phyloP scores from a whole-genome alignment of 805 yeast species.

The Ascoidea rubescens region DNA sequence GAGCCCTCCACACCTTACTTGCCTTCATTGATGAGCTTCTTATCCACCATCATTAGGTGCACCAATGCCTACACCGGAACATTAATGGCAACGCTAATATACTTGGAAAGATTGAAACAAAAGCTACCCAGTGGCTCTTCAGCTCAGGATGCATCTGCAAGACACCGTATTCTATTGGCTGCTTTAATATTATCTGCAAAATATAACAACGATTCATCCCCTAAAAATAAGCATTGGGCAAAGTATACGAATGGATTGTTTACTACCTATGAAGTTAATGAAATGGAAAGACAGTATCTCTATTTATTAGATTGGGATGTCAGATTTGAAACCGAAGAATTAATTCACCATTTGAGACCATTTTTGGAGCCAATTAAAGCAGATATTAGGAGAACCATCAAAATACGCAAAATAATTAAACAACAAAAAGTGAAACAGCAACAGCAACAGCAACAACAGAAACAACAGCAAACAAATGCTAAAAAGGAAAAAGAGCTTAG shows the following conservation, averaged over 20 bases:
- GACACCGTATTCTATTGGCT: conserved; percentile 86
- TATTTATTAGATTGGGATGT: conserved; percentile 79
- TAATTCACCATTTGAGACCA: conserved; percentile 54
- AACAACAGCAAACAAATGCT: background rate
- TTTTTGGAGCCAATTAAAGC: conserved; percentile 63
- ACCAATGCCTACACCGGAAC: conserved; percentile 94
- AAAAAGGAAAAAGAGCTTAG: too few species aligned
- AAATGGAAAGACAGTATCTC: conserved; percentile 81
- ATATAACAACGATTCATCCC: conserved; percentile 84
- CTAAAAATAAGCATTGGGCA: conserved; percentile 94
- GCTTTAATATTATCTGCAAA: conserved; percentile 87
- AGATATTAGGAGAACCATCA: conserved; percentile 8
- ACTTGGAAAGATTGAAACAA: conserved; percentile 61
- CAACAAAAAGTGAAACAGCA: background rate
- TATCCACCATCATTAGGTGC: conserved; percentile 54
- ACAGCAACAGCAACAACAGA: background rate
- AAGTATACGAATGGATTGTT: conserved; percentile 81
- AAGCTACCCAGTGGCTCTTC: conserved; percentile 76
- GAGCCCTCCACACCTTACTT: conserved; percentile 11
- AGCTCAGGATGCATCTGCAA: conserved; percentile 78
- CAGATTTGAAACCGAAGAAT: conserved; percentile 54
- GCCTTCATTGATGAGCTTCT: conserved; percentile 48
- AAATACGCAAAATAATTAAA: conserved; percentile 3
- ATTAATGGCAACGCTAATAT: conserved; percentile 82
- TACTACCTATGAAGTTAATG: conserved; percentile 65